Evolutionary conservation across 192 early-diverging fungal genomes (phyloP).

Genomic region (Funneliformis mosseae): DNA sequence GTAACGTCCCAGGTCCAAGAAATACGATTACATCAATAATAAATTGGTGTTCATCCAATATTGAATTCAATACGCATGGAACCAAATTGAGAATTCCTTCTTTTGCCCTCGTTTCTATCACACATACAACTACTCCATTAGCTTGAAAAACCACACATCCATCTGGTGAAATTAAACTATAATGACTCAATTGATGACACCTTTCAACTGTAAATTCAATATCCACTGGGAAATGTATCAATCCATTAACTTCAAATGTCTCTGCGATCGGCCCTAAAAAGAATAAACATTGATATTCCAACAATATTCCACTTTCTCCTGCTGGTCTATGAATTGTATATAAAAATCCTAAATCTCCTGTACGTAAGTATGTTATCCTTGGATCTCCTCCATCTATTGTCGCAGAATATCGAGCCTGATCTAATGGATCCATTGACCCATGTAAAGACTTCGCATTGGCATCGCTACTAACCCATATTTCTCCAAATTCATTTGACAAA

Average conservation of each 20-base stretch:
- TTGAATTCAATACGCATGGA: constrained; percentile 61
- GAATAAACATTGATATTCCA: constrained; percentile 74
- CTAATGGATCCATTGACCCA: constrained; percentile 41
- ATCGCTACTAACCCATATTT: constrained; percentile 83
- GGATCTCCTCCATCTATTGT: constrained; percentile 62
- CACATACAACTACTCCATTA: constrained; percentile 44
- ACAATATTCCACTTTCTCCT: constrained; percentile 54
- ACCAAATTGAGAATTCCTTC: constrained; percentile 56
- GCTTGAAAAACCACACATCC: constrained; percentile 47
- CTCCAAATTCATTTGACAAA: constrained; percentile 71
- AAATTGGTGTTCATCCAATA: constrained; percentile 73
- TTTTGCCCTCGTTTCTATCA: constrained; percentile 39
- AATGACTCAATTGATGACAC: constrained; percentile 27
- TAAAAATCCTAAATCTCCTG: constrained; percentile 83
- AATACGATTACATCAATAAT: constrained; percentile 72
- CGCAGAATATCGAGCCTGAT: constrained; percentile 46
- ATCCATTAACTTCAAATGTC: constrained; percentile 69
- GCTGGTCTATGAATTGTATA: constrained; percentile 65
- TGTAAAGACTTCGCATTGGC: constrained; percentile 54
- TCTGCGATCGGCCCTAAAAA: constrained; percentile 74
- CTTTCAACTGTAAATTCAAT: constrained; percentile 75
- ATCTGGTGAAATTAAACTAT: not conserved
- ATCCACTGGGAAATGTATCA: constrained; percentile 74
- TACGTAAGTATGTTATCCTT: constrained; percentile 68
- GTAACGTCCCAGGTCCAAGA: constrained; percentile 55